Conservation (phyloP, 148 eudicot genomes). For the Chenopodium quinoa region DNA sequence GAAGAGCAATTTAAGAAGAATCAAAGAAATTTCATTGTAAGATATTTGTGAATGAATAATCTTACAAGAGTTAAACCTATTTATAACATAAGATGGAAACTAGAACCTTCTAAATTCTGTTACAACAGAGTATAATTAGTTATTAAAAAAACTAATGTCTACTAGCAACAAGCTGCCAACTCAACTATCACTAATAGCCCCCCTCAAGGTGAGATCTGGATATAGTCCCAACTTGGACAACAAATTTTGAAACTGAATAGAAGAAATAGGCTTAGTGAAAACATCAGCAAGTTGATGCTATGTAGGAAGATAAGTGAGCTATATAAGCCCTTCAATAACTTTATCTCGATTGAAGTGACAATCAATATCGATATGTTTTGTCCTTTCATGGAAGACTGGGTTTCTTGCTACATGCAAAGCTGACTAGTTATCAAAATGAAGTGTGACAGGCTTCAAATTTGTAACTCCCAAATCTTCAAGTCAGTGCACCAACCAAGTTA, state of each 20-base stretch:
- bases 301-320: not conserved
- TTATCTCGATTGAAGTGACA: not conserved
- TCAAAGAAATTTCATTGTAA: too few species aligned
- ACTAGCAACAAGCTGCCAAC: too few species aligned
- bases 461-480: not conserved
- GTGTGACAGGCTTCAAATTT: not conserved
- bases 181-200: not conserved
- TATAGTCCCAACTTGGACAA: not conserved
- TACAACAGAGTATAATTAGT: too few species aligned
- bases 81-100: too few species aligned
- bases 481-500: not conserved
- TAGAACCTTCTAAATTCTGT: too few species aligned
- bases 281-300: not conserved
- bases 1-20: too few species aligned
- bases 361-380: not conserved
- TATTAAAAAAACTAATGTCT: too few species aligned
- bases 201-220: not conserved
- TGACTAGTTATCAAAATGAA: not conserved
- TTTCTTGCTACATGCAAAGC: not conserved
- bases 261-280: not conserved
- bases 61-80: too few species aligned
- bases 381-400: not conserved
- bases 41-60: too few species aligned
- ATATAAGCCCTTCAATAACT: not conserved
- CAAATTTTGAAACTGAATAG: not conserved